phyloP scores from a whole-genome alignment of 352 stramenopile species.

The Phytophthora melonis region DNA sequence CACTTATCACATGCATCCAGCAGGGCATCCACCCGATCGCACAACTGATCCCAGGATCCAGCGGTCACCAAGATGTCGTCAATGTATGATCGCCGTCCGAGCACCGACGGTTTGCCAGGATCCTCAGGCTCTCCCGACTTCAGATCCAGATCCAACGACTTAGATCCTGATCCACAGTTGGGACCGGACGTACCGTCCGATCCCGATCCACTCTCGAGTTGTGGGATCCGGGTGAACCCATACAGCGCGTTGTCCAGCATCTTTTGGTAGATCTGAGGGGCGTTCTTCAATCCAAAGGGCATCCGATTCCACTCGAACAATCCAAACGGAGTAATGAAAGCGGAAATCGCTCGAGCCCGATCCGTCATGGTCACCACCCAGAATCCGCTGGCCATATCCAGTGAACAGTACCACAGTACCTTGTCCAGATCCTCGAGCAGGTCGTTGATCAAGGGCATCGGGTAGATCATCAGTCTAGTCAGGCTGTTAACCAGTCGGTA shows the following conservation, averaged over 20 bases:
- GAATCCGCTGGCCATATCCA: neutral
- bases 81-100: neutral
- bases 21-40: neutral
- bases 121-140: neutral
- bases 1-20: neutral
- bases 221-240: neutral
- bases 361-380: neutral
- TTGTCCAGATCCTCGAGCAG: neutral
- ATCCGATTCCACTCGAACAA: neutral
- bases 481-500: neutral
- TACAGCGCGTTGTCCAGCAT: neutral
- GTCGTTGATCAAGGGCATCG: neutral
- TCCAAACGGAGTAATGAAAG: neutral
- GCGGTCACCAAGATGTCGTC: neutral
- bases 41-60: constrained; percentile 4
- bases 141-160: too few relatives aligned
- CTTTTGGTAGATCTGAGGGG: neutral
- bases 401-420: neutral
- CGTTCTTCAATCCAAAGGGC: neutral
- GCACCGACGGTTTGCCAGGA: neutral
- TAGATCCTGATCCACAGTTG: too few relatives aligned
- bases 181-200: too few relatives aligned
- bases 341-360: neutral
- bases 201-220: too few relatives aligned
- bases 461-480: neutral